phyloP scores from a whole-genome alignment of 139 green algal species.

The Chlorella vulgaris region DNA sequence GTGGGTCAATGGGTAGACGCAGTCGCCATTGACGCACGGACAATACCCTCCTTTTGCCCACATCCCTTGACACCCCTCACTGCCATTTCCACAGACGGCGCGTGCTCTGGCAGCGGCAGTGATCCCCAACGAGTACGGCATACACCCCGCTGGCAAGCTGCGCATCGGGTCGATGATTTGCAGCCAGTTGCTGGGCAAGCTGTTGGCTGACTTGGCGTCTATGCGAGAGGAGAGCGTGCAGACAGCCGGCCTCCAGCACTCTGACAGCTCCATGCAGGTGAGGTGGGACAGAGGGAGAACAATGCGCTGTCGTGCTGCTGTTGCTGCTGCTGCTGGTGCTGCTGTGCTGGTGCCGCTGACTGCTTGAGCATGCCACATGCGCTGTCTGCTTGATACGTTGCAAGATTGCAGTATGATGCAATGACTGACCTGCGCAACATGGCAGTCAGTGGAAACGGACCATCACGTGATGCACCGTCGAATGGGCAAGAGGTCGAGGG shows the following conservation, averaged over 20 bases:
- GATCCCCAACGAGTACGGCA: conserved; percentile 91
- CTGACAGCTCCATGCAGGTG: conserved; percentile 17
- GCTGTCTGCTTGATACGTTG: too few species aligned
- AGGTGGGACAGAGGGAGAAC: background rate
- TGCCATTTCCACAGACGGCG: conserved; percentile 43
- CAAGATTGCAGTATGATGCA: conserved; percentile 15
- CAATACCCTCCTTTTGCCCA: too few species aligned
- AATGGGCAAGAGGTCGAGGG: background rate
- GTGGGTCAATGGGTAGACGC: conserved; percentile 34
- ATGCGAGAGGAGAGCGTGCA: conserved; percentile 79
- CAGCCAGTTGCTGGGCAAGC: conserved; percentile 87
- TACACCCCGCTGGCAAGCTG: conserved; percentile 73
- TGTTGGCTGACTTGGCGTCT: conserved; percentile 89
- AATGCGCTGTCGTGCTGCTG: background rate
- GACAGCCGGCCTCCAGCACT: conserved; percentile 50
- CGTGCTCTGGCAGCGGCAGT: conserved; percentile 82
- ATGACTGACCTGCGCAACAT: conserved; percentile 18
- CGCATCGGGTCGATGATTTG: conserved; percentile 79
- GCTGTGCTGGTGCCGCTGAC: too few species aligned
- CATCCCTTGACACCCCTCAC: too few species aligned
- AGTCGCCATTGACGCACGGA: background rate
- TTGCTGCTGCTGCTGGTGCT: too few species aligned
- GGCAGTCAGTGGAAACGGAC: background rate
- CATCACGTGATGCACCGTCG: background rate
- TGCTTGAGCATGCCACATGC: too few species aligned